These are phyloP conservation scores for Emmonsia crescens DNA, from an alignment of 2,329 filamentous ascomycete species.

Conservation along the genomic window DNA sequence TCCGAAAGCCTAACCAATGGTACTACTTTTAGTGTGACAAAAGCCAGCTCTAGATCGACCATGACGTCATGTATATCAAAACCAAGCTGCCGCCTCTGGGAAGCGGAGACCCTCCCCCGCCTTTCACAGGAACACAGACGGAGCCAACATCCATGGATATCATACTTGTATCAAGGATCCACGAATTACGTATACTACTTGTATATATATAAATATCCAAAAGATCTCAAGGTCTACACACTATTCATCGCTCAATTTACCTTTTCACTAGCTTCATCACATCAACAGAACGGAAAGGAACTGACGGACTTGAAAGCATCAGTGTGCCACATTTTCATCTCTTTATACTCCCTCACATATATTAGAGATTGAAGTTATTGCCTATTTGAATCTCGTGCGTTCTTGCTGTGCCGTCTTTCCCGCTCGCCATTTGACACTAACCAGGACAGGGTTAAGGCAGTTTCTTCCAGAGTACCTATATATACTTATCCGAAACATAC, in stretches of 20 bases:
- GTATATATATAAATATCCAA: background rate
- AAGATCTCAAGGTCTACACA: background rate
- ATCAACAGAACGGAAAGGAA: background rate
- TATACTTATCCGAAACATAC: background rate
- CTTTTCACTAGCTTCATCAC: background rate
- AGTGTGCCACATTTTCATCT: background rate
- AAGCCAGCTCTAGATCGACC: background rate
- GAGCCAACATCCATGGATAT: background rate
- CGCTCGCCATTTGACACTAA: background rate
- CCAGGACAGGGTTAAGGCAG: background rate
- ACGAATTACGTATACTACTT: background rate
- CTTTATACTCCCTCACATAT: background rate
- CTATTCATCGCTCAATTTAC: background rate
- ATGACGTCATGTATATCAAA: background rate
- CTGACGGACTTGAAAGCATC: background rate
- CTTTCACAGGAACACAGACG: background rate
- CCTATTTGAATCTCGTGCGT: background rate
- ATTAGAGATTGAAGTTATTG: background rate
- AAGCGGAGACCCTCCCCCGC: background rate
- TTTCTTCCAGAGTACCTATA: background rate
- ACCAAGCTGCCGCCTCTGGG: background rate
- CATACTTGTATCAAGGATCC: background rate
- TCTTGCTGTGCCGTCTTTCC: background rate
- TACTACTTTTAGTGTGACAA: too few species aligned
- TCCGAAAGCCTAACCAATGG: background rate